A percentile compares a stretch with the other conserved stretches of the same genome.
These are phyloP conservation scores for Teunomyces barrocoloradensis DNA, from an alignment of 805 yeast species.

Conservation along the genomic window DNA sequence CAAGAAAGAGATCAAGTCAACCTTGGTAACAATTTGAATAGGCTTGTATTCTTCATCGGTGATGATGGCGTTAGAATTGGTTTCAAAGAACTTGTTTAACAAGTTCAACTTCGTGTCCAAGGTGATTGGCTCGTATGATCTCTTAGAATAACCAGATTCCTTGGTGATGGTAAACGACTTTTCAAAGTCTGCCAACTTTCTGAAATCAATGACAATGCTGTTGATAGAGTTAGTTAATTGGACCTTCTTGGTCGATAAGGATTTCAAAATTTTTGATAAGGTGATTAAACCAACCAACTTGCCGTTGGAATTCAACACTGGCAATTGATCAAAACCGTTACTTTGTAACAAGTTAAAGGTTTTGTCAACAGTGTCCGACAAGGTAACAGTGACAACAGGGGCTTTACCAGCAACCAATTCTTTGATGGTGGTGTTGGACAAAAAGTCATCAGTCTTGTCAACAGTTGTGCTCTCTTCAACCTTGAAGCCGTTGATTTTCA, in stretches of 20 bases:
- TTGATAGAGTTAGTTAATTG: slow-evolving; percentile 54
- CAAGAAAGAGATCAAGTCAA: slow-evolving; percentile 65
- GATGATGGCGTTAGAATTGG: slow-evolving; percentile 78
- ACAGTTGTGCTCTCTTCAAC: slow-evolving; percentile 44
- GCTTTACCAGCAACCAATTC: slow-evolving; percentile 63
- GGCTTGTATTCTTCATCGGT: slow-evolving; percentile 71
- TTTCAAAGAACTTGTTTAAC: slow-evolving; percentile 77
- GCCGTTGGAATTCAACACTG: slow-evolving; percentile 61
- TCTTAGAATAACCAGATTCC: slow-evolving; percentile 54
- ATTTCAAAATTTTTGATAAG: slow-evolving; percentile 66
- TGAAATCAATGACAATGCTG: slow-evolving; percentile 69
- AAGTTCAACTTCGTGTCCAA: slow-evolving; percentile 63
- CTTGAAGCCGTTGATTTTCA: slow-evolving; percentile 68
- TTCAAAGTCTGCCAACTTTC: slow-evolving; percentile 64
- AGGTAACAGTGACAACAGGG: slow-evolving; percentile 74
- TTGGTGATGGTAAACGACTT: slow-evolving; percentile 62
- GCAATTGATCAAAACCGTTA: slow-evolving; percentile 83
- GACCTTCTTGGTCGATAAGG: slow-evolving; percentile 59
- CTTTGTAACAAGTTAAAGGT: slow-evolving; percentile 69
- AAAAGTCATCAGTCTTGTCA: slow-evolving; percentile 41
- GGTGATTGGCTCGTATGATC: slow-evolving; percentile 65
- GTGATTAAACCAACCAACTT: slow-evolving; percentile 76
- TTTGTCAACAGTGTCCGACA: slow-evolving; percentile 55
- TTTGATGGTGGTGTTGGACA: slow-evolving; percentile 48
- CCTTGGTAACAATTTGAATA: slow-evolving; percentile 82